Evolutionary conservation across 75 land plant genomes (phyloP), one percentile per base, ranked within the genome.

Genomic region (Larix kaempferi): DNA sequence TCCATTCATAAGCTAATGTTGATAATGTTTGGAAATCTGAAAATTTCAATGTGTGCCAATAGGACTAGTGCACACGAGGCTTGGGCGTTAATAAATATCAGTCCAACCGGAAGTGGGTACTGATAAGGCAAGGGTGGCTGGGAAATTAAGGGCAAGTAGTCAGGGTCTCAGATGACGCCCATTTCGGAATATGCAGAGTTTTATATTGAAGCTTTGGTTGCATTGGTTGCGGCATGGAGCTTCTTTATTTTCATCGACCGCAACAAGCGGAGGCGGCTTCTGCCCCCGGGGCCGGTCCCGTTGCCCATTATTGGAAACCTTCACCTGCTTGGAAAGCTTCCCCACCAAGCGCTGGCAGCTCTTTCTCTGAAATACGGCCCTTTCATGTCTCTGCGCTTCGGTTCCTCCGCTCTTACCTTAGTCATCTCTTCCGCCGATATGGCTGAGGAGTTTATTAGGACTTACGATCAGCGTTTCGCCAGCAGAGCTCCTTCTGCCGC

Each of bases 281-380:
- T 77, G 77, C 79, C 77, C 11, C 77, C 77, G 2, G 73, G 75
- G 14, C 77, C 77, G 49, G 1, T 4, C 11, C 52, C 52, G 10
- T 25, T 19, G 73, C 79, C 79, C 14, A 13, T 78, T 14, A 41
- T 78, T 8, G 79, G 79, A 65, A 65, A 78, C 16, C 77, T 78
- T 8, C 78, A 75, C 4, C 57, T 35, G 56, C 27, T 78, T 3
- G 71, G 74, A 3, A 54, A 7, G n/a, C 75, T 78, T 27, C 79
- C 79, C 16, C 78, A 76, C 78, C 26, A 59, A 62, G 17, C 39
- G 11, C 12, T 49, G 54, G 11, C 54, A 49, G 54, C 54, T 10
- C 54, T 49, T 10, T 29, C 78, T 27, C 59, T 17, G 27, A 76
- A 27, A 39, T 60, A 76, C n/a, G 54, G 54, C 12, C 54, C 54